Conservation (phyloP, 73 alveolate species). For the Tetrahymena thermophila region DNA sequence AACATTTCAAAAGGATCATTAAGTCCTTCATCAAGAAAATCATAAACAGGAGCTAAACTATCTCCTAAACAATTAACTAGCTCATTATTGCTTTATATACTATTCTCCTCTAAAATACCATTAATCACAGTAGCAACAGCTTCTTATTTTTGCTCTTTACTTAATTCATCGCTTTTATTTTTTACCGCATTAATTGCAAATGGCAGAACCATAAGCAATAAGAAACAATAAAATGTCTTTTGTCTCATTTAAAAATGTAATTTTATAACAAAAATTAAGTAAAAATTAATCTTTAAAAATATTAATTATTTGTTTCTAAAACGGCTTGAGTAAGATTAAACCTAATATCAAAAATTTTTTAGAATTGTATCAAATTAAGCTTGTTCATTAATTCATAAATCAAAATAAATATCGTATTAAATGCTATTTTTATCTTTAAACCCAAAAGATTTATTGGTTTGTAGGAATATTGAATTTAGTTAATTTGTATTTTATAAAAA, state of each 20-base stretch:
- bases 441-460: too few relatives aligned
- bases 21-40: not conserved
- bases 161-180: not conserved
- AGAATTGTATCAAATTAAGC: too few relatives aligned
- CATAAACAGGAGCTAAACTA: not conserved
- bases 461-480: too few relatives aligned
- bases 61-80: not conserved
- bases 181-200: not conserved
- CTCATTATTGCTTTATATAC: not conserved
- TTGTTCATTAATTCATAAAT: not conserved
- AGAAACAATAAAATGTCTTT: not conserved
- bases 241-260: not conserved
- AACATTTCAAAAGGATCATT: not conserved
- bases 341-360: not conserved
- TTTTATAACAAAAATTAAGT: too few relatives aligned
- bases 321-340: not conserved
- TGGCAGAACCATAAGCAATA: not conserved
- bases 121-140: not conserved
- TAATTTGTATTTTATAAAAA: too few relatives aligned
- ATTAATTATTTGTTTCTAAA: not conserved
- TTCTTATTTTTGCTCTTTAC: not conserved
- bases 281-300: too few relatives aligned
- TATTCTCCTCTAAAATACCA: not conserved
- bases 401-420: too few relatives aligned
- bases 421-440: too few relatives aligned